Base-by-base conservation (phyloP, 306 rosid genomes). In the Cucumis melo region DNA sequence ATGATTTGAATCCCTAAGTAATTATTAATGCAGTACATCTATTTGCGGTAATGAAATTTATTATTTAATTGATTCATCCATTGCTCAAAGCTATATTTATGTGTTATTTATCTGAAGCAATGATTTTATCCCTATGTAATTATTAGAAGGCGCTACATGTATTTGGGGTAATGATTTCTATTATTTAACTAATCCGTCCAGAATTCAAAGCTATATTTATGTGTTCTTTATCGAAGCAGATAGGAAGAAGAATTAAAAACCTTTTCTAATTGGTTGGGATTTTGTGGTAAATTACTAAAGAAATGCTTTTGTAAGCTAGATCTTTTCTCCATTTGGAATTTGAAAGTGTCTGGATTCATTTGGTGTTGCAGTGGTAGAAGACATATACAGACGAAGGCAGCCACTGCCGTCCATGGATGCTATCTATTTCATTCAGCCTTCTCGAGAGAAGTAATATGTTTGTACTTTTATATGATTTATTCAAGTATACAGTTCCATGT, bases 401-500 rank as follows among this genome's bases (percentile, higher is more conserved):
- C 97, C 99, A 8, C 83, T 94, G 75, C 97, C 97, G 29, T 82
- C 92, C 62, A 85, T 92, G 96, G 99, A 94, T 89, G 96, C 97
- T 79, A 89, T 94, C 87, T 94, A 94, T 86, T 94, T 92, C 85
- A 83, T 94, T 78, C 97, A 94, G 82, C 99, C 99, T 54, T 84
- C 95, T 44, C 82, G 81, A 88, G 99, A 91, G 68, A 93, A 93
- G 98, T 93, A 94, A 83, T 75, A 80, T 48, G 38, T 56, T 36
- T 44, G 2, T 17, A 7, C 29, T 76, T 20, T 75, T 44, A 23
- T 78, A 41, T 32, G 24, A 19, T 57, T 63, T 77, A 72, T 50
- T 27, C 8, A 72, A 51, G 34, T 65, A 72, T 50, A 50, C 15
- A 72, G 10, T 71, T 50, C 8, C 19, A 50, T 27, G 23, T 72